These are phyloP conservation scores for Protomyces inundatus DNA, from an alignment of 1,139 yeast genomes.

Conservation along the genomic window DNA sequence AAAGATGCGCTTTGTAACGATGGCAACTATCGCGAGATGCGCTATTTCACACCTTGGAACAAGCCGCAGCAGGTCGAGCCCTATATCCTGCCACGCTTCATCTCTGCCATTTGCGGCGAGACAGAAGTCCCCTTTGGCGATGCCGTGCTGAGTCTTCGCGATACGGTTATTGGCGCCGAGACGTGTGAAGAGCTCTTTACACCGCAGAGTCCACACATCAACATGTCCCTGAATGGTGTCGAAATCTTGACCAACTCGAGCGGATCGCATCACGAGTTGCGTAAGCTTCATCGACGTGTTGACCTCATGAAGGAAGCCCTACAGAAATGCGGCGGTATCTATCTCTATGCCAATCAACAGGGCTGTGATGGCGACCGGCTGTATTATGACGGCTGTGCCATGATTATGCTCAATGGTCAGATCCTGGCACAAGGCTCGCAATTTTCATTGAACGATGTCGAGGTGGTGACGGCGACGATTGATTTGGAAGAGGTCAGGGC, in stretches of 20 bases:
- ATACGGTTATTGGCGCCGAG: conserved; percentile 88
- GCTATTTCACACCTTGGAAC: conserved; percentile 93
- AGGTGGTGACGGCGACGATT: conserved; percentile 86
- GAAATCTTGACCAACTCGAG: conserved; percentile 92
- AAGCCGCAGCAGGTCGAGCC: conserved; percentile 68
- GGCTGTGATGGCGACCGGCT: conserved; percentile 98
- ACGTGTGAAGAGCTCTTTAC: conserved; percentile 97
- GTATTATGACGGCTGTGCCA: conserved; percentile 94
- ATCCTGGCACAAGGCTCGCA: conserved; percentile 92
- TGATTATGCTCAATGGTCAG: conserved; percentile 84
- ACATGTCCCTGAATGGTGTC: conserved; percentile 89
- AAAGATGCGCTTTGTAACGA: conserved; percentile 90
- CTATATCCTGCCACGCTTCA: conserved; percentile 62
- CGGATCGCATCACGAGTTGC: conserved; percentile 92
- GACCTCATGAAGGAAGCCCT: conserved; percentile 87
- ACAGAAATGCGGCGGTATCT: conserved; percentile 91
- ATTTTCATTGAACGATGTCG: conserved; percentile 77
- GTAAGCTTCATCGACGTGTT: conserved; percentile 80
- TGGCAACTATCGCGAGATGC: conserved; percentile 96
- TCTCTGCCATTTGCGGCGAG: conserved; percentile 57
- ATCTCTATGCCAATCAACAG: conserved; percentile 85
- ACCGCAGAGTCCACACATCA: conserved; percentile 90
- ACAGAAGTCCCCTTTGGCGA: conserved; percentile 73
- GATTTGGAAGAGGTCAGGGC: conserved; percentile 87
- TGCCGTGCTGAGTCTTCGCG: conserved; percentile 74